Evolutionary conservation across 345 rosid genomes (phyloP).

Genomic region (Excoecaria cochinchinensis): DNA sequence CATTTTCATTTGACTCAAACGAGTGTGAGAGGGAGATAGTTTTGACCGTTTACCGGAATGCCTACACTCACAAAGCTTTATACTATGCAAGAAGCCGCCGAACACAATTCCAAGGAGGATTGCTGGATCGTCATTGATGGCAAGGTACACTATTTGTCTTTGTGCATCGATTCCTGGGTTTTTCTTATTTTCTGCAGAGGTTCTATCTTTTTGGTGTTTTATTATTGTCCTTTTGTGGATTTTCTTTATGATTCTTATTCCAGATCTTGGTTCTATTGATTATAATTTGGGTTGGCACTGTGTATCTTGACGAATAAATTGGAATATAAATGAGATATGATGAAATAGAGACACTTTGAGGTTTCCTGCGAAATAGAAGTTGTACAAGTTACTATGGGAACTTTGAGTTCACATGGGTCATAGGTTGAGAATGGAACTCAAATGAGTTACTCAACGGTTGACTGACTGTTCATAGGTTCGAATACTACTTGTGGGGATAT

Average conservation of each 20-base stretch:
- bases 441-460: too few relatives aligned
- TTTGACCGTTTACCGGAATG: conserved; percentile 29
- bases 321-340: background rate
- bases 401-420: too few relatives aligned
- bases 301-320: too few relatives aligned
- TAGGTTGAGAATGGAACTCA: too few relatives aligned
- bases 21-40: background rate
- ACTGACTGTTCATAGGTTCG: too few relatives aligned
- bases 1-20: background rate
- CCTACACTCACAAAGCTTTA: conserved; percentile 71
- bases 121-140: conserved; percentile 93
- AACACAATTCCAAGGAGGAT: conserved; percentile 68
- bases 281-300: background rate
- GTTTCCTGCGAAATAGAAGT: too few relatives aligned
- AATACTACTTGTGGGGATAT: too few relatives aligned
- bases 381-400: too few relatives aligned
- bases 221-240: background rate
- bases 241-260: background rate
- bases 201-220: background rate
- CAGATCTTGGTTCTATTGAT: background rate
- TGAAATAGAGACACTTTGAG: too few relatives aligned
- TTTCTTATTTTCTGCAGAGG: background rate
- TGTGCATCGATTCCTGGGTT: background rate
- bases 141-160: conserved; percentile 45
- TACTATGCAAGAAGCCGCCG: conserved; percentile 70